Conservation (phyloP, 768 basidiomycete species). For the Boletus patriciae region DNA sequence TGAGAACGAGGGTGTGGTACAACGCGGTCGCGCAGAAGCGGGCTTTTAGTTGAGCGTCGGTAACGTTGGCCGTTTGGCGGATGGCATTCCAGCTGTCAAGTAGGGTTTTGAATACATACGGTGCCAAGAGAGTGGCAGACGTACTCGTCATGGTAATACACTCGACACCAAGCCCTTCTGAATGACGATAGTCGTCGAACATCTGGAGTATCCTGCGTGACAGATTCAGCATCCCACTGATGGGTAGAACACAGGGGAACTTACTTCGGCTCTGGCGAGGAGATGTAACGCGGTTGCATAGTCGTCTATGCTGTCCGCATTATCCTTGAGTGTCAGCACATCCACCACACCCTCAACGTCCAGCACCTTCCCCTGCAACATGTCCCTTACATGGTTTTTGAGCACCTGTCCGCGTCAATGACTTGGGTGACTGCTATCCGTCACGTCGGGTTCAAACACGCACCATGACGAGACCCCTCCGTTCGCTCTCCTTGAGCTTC, state of each 20-base stretch:
- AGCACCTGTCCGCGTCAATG: conserved; percentile 50
- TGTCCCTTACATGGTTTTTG: conserved; percentile 60
- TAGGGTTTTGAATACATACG: neutral
- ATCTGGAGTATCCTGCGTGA: conserved; percentile 63
- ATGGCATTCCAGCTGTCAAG: conserved; percentile 71
- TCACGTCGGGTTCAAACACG: neutral
- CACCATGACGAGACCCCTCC: conserved; percentile 49
- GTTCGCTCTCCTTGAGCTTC: conserved; percentile 38
- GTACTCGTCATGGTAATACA: conserved; percentile 88
- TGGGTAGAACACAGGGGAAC: conserved; percentile 7
- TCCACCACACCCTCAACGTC: conserved; percentile 81
- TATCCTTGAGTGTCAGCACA: conserved; percentile 83
- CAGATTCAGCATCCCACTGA: conserved; percentile 2
- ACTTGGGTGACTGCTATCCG: neutral
- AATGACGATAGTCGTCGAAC: conserved; percentile 68
- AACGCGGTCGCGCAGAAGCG: conserved; percentile 75
- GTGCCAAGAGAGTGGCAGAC: conserved; percentile 29
- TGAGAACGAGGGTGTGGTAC: conserved; percentile 59
- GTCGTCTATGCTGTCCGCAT: conserved; percentile 55
- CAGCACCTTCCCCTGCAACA: conserved; percentile 75
- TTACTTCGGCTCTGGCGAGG: conserved; percentile 54
- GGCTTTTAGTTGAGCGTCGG: conserved; percentile 72
- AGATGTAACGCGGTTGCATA: conserved; percentile 70
- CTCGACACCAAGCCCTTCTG: conserved; percentile 80
- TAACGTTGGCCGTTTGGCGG: conserved; percentile 68